Base-by-base conservation (phyloP, 1,139 yeast genomes). In the Protomyces macrosporus region DNA sequence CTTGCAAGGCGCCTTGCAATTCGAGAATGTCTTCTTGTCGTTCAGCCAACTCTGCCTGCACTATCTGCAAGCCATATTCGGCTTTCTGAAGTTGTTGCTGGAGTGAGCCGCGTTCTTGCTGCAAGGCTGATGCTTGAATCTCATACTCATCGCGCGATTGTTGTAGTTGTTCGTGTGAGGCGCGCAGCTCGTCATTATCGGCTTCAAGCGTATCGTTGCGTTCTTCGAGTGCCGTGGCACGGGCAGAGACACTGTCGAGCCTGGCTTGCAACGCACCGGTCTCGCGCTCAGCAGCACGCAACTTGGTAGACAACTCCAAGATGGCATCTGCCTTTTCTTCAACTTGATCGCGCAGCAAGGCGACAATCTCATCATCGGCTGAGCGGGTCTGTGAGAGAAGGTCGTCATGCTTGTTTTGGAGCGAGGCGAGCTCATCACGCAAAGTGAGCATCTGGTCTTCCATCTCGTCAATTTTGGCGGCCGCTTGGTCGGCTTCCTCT, bases 361-460 rank as follows among this genome's bases (percentile, higher is more conserved):
- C 16, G 23, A 50, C 39, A 10, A 57, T 35, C 10, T 55, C 60
- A 14, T 57, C 55, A 10, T 48, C 55, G 7, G 36, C 55, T 4
- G 60, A 57, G 32, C 50, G 60, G 36, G 60, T 57, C 33, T 48
- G 45, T 3, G 54, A 48, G 36, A 50, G 16, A n/a, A 57, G 48
- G 36, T 50, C 60, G n/a, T 57, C 60, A 33, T 57, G 40, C 50
- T 57, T 57, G 9, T 45, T 23, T 33, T 23, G 30, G 35, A 57
- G 42, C 4, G 45, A 34, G 10, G 9, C 82, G 69, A 76, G 75
- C 68, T 78, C 80, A 63, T 77, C 83, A 75, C 86, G 89, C 63
- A 81, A 77, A 72, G 83, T 85, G 72, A 91, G 88, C 71, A 89
- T 84, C 67, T 88, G 95, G 75, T 90, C 97, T 52, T 34, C 45